These are phyloP conservation scores for Pythium volutum DNA, from an alignment of 352 stramenopile species.

Conservation along the genomic window DNA sequence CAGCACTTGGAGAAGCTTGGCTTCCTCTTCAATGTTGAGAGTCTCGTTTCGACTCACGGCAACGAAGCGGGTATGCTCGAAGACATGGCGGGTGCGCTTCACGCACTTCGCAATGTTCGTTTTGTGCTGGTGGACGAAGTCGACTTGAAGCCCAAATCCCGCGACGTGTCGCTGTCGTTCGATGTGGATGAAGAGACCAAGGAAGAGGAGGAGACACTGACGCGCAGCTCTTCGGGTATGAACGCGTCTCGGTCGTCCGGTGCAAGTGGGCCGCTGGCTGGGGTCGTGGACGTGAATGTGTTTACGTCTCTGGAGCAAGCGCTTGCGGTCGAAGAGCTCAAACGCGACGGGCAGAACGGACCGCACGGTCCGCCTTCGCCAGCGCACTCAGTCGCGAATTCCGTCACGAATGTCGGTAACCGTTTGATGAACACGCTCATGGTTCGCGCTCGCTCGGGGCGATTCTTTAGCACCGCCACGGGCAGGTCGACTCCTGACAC, in stretches of 20 bases:
- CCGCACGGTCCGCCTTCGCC: slow-evolving; percentile 23
- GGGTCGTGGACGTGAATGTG: slow-evolving; percentile 80
- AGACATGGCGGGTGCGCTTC: slow-evolving; percentile 80
- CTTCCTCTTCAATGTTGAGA: slow-evolving; percentile 84
- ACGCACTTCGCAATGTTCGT: slow-evolving; percentile 76
- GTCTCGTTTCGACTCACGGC: slow-evolving; percentile 82
- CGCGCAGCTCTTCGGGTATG: slow-evolving; percentile 28
- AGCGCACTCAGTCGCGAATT: slow-evolving; percentile 33
- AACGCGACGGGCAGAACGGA: slow-evolving; percentile 19
- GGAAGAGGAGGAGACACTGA: slow-evolving; percentile 27
- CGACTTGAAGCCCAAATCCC: slow-evolving; percentile 40
- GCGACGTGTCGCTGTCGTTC: slow-evolving; percentile 57
- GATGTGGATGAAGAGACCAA: slow-evolving; percentile 72
- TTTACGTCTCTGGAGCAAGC: slow-evolving; percentile 76
- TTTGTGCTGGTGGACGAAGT: slow-evolving; percentile 81
- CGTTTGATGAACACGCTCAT: slow-evolving; percentile 69
- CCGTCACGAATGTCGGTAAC: slow-evolving; percentile 58
- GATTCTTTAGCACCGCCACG: slow-evolving; percentile 43
- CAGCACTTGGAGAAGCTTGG: slow-evolving; percentile 76
- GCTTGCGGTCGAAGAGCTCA: slow-evolving; percentile 37
- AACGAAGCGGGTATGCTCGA: slow-evolving; percentile 88
- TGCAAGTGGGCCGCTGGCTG: slow-evolving; percentile 43
- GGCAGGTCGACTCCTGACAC: slow-evolving; percentile 25
- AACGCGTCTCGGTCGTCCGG: slow-evolving; percentile 30
- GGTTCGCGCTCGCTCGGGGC: slow-evolving; percentile 51